A percentile compares a stretch with the other conserved stretches of the same genome.
Evolutionary conservation across 768 basidiomycete species (phyloP).

Genomic region (Kwoniella sp.): DNA sequence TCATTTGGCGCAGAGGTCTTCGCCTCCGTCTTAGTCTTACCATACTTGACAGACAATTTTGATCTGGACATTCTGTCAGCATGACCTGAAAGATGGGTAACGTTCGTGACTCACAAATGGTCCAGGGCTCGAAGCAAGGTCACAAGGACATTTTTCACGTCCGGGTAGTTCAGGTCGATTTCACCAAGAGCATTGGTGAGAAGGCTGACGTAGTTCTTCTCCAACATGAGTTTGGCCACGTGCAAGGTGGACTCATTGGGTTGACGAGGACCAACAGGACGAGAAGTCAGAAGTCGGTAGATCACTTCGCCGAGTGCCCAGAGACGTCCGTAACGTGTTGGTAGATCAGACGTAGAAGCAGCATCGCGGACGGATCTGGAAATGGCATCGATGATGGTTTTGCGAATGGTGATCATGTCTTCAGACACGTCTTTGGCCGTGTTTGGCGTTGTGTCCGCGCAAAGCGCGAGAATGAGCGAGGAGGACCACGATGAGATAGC

Average conservation of each 20-base stretch:
- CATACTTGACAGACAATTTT: slow-evolving; percentile 98
- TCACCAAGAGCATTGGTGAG: slow-evolving; percentile 87
- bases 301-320: slow-evolving; percentile 85
- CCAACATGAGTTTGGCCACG: slow-evolving; percentile 95
- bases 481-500: slow-evolving; percentile 57
- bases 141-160: slow-evolving; percentile 80
- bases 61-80: slow-evolving; percentile 62
- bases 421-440: slow-evolving; percentile 74
- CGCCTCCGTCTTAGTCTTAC: slow-evolving; percentile 62
- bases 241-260: slow-evolving; percentile 80
- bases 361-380: slow-evolving; percentile 83
- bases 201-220: slow-evolving; percentile 90
- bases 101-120: slow-evolving; percentile 67
- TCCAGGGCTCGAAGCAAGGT: slow-evolving; percentile 87
- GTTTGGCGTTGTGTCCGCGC: slow-evolving; percentile 73
- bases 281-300: slow-evolving; percentile 78
- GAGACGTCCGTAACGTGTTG: slow-evolving; percentile 81
- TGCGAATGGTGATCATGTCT: slow-evolving; percentile 86
- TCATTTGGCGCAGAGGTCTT: slow-evolving; percentile 53
- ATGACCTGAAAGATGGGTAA: background rate
- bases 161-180: slow-evolving; percentile 92
- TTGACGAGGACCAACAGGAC: slow-evolving; percentile 61
- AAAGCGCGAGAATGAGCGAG: slow-evolving; percentile 89
- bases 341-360: slow-evolving; percentile 62
- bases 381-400: slow-evolving; percentile 85